Evolutionary conservation across 2,329 filamentous ascomycete genomes (phyloP).

Genomic region (Blastomyces emzantsi): DNA sequence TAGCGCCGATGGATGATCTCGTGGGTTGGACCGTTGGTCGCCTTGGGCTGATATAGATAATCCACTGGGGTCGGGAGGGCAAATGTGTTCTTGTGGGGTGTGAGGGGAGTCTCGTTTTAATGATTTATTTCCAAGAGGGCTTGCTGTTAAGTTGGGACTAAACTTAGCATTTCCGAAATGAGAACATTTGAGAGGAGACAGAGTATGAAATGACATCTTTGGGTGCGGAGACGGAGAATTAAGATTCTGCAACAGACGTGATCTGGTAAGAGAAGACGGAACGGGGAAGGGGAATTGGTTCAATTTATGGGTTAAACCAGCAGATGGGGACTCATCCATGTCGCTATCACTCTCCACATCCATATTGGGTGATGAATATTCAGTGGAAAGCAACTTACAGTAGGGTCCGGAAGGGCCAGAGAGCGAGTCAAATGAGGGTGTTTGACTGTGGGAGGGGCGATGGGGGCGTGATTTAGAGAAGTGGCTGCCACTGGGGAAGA

Average conservation of each 20-base stretch:
- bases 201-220: conserved; percentile 26
- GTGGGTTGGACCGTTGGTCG: conserved; percentile 33
- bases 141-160: conserved; percentile 47
- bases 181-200: conserved; percentile 15
- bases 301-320: conserved; percentile 24
- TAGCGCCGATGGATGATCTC: conserved; percentile 41
- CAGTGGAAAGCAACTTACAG: conserved; percentile 32
- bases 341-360: conserved; percentile 27
- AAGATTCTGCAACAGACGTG: conserved; percentile 32
- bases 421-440: conserved; percentile 28
- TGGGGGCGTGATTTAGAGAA: conserved; percentile 13
- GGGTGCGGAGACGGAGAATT: conserved; percentile 35
- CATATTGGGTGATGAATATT: conserved; percentile 20
- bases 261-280: conserved; percentile 30
- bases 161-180: conserved; percentile 45
- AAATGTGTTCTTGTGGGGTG: conserved; percentile 67
- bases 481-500: conserved; percentile 30
- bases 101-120: conserved; percentile 54
- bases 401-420: conserved; percentile 26
- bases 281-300: conserved; percentile 25
- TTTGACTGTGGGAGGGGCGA: conserved; percentile 27
- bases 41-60: conserved; percentile 66
- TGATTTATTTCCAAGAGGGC: conserved; percentile 48
- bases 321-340: conserved; percentile 27
- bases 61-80: conserved; percentile 70